These are phyloP conservation scores for Oryza meyeriana DNA, from an alignment of 176 grass and related monocot species.

Conservation along the genomic window DNA sequence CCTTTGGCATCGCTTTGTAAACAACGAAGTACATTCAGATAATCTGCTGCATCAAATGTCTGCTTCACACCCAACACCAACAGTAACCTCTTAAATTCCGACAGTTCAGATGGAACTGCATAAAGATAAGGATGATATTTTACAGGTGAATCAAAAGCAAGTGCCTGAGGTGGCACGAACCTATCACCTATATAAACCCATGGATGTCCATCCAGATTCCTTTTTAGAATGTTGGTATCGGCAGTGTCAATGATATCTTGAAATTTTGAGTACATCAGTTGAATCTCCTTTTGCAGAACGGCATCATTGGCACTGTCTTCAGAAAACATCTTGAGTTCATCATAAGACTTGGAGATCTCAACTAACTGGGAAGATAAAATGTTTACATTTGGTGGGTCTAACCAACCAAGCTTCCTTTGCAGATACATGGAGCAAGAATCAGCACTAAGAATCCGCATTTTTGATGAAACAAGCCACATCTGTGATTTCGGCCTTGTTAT, in stretches of 20 bases:
- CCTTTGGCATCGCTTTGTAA: slow-evolving; percentile 72
- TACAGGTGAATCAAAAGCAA: slow-evolving; percentile 97
- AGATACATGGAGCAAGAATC: slow-evolving; percentile 75
- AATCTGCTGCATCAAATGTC: slow-evolving; percentile 87
- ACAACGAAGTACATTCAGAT: slow-evolving; percentile 63
- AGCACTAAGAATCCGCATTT: slow-evolving; percentile 84
- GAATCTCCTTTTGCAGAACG: slow-evolving; percentile 62
- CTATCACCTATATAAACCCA: slow-evolving; percentile 91
- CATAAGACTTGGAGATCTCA: slow-evolving; percentile 85
- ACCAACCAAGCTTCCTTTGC: slow-evolving; percentile 86
- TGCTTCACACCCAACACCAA: slow-evolving; percentile 75
- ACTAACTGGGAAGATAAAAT: slow-evolving; percentile 76
- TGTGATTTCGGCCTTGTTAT: slow-evolving; percentile 80
- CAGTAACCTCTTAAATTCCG: slow-evolving; percentile 77
- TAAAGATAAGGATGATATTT: slow-evolving; percentile 97
- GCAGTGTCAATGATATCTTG: slow-evolving; percentile 58
- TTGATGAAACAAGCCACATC: slow-evolving; percentile 90
- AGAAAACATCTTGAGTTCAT: slow-evolving; percentile 63
- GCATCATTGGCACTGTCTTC: slow-evolving; percentile 52
- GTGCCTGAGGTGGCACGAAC: slow-evolving; percentile 65
- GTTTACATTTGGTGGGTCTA: slow-evolving; percentile 53
- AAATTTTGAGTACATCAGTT: slow-evolving; percentile 65
- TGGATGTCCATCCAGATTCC: slow-evolving; percentile 59
- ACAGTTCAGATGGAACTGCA: slow-evolving; percentile 91
- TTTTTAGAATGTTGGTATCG: slow-evolving; percentile 59